Evolutionary conservation across 2,329 filamentous ascomycete species (phyloP).

Genomic region (Pseudovirgaria hyperparasitica): DNA sequence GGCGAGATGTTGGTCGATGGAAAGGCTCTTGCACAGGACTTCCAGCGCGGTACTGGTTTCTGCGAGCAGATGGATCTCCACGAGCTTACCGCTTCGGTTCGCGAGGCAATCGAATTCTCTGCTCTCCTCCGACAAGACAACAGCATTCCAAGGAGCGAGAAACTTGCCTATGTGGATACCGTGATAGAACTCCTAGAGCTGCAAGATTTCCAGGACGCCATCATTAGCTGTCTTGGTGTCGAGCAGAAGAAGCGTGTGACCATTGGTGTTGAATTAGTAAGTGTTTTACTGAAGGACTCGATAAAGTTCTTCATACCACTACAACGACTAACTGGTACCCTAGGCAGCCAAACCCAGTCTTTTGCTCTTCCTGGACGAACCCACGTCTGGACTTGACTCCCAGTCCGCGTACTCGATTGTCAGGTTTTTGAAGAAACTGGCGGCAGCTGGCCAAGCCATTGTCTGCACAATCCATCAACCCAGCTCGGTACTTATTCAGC

Average conservation of each 20-base stretch:
- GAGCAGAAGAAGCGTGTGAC: constrained; percentile 61
- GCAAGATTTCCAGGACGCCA: constrained; percentile 52
- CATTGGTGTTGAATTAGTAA: constrained; percentile 61
- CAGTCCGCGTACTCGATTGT: constrained; percentile 58
- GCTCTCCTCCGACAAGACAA: constrained; percentile 50
- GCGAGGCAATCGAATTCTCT: constrained; percentile 57
- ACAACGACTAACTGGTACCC: constrained; percentile 39
- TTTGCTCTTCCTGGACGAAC: constrained; percentile 59
- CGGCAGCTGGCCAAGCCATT: constrained; percentile 55
- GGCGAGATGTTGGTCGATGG: constrained; percentile 65
- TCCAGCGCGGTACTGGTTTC: constrained; percentile 58
- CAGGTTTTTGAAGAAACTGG: constrained; percentile 55
- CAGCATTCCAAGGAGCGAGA: constrained; percentile 42
- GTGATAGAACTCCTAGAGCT: constrained; percentile 55
- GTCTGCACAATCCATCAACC: constrained; percentile 66
- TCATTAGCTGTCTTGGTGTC: constrained; percentile 51
- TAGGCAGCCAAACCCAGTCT: constrained; percentile 43
- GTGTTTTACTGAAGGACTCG: too few relatives aligned
- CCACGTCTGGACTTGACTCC: constrained; percentile 56
- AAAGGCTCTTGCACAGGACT: constrained; percentile 45
- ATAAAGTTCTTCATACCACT: too few relatives aligned
- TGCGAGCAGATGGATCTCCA: constrained; percentile 63
- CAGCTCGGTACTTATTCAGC: constrained; percentile 53
- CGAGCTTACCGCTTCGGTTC: constrained; percentile 52
- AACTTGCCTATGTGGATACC: constrained; percentile 53